Percentiles rank a stretch among this genome's conserved stretches.
These are phyloP conservation scores for Lichtheimia hyalospora DNA, from an alignment of 371 early-diverging fungal genomes.

Conservation along the genomic window DNA sequence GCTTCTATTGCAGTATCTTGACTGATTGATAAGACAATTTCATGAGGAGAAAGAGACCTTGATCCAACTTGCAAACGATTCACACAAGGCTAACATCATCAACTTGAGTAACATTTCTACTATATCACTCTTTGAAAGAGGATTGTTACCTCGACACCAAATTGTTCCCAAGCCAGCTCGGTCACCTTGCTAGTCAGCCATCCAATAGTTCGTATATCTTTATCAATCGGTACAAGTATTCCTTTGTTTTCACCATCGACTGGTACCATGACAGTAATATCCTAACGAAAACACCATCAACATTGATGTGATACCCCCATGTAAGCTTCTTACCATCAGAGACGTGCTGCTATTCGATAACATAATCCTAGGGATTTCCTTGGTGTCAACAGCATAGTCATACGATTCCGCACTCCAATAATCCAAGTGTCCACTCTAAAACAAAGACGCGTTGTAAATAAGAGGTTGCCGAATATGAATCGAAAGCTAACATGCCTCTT, in stretches of 20 bases:
- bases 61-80: background rate
- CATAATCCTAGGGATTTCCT: too few species aligned
- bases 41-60: background rate
- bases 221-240: conserved; percentile 11
- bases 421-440: too few species aligned
- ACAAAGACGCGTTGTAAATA: too few species aligned
- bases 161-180: conserved; percentile 19
- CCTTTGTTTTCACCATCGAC: conserved; percentile 1
- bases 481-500: background rate
- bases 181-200: conserved; percentile 25
- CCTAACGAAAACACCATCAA: too few species aligned
- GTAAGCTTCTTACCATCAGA: too few species aligned
- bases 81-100: background rate
- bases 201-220: conserved; percentile 7
- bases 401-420: too few species aligned
- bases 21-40: background rate
- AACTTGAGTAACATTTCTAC: conserved; percentile 13
- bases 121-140: conserved; percentile 9
- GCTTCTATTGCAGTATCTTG: background rate
- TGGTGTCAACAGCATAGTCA: too few species aligned
- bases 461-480: too few species aligned
- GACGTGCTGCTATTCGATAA: too few species aligned
- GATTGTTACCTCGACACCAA: conserved; percentile 27
- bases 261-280: conserved; percentile 8
- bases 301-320: too few species aligned